Percentiles rank a stretch among this genome's conserved stretches.
These are phyloP conservation scores for Nigrospora osmanthi DNA, from an alignment of 2,329 filamentous ascomycete genomes.

Conservation along the genomic window DNA sequence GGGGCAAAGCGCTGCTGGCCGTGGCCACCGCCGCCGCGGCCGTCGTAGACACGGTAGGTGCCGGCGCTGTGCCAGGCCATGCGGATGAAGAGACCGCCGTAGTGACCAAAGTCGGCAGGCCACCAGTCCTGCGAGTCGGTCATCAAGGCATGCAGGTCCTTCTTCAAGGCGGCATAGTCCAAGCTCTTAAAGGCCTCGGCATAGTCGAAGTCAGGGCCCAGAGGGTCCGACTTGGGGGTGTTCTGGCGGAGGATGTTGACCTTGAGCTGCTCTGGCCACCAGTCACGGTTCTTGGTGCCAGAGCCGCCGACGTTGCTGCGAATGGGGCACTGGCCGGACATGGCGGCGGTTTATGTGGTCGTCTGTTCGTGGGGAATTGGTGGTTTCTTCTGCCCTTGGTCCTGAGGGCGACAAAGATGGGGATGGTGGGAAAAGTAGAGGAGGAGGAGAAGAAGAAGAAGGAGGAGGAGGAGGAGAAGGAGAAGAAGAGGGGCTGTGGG, in stretches of 20 bases:
- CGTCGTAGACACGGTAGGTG: slow-evolving; percentile 68
- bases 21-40: slow-evolving; percentile 64
- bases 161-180: slow-evolving; percentile 64
- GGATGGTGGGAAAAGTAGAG: too few species aligned
- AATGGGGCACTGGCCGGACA: slow-evolving; percentile 2
- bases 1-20: slow-evolving; percentile 75
- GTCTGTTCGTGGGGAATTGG: too few species aligned
- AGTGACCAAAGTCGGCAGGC: slow-evolving; percentile 76
- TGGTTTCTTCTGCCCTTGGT: too few species aligned
- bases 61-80: slow-evolving; percentile 77
- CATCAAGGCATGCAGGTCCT: slow-evolving; percentile 63
- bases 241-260: slow-evolving; percentile 70
- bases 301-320: slow-evolving; percentile 1
- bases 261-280: slow-evolving; percentile 64
- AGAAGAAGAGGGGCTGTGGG: too few species aligned
- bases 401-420: too few species aligned
- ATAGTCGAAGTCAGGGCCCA: slow-evolving; percentile 63
- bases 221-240: slow-evolving; percentile 53
- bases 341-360: neutral
- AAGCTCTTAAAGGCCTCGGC: slow-evolving; percentile 62
- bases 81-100: slow-evolving; percentile 71
- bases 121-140: slow-evolving; percentile 75
- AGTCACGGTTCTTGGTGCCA: slow-evolving; percentile 61
- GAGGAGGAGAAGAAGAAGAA: too few species aligned
- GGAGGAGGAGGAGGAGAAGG: too few species aligned